These are phyloP conservation scores for Waitea zeae DNA, from an alignment of 1,284 basidiomycete genomes.

Conservation along the genomic window DNA sequence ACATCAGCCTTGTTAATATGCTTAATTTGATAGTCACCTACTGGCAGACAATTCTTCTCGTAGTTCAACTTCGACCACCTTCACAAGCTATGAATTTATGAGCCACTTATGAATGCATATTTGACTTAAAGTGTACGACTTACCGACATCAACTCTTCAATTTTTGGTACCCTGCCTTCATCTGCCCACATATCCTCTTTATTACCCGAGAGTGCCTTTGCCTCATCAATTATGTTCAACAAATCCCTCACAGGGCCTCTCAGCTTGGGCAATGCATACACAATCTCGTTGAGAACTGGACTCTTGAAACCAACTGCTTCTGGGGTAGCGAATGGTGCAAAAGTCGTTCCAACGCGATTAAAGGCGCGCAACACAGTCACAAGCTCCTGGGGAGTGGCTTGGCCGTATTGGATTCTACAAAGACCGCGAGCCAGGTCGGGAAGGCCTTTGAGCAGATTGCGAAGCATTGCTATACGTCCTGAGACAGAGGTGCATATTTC, in stretches of 20 bases:
- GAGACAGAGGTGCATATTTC: constrained; percentile 52
- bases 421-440: constrained; percentile 80
- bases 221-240: constrained; percentile 38
- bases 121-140: constrained; percentile 12
- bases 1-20: background rate
- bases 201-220: constrained; percentile 49
- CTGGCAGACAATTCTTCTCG: constrained; percentile 58
- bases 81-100: constrained; percentile 25
- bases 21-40: constrained; percentile 15
- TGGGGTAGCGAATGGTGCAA: constrained; percentile 27
- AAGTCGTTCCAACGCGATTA: constrained; percentile 53
- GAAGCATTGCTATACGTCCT: constrained; percentile 43
- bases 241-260: constrained; percentile 36
- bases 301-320: constrained; percentile 44
- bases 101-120: constrained; percentile 12
- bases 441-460: constrained; percentile 52
- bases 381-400: constrained; percentile 77
- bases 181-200: constrained; percentile 67
- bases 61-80: constrained; percentile 55
- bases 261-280: constrained; percentile 53
- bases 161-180: constrained; percentile 47
- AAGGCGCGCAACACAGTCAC: constrained; percentile 64
- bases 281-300: constrained; percentile 50
- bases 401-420: constrained; percentile 79
- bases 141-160: constrained; percentile 33